Evolutionary conservation across 257 asterid species (phyloP).

Genomic region (Datura wrightii): DNA sequence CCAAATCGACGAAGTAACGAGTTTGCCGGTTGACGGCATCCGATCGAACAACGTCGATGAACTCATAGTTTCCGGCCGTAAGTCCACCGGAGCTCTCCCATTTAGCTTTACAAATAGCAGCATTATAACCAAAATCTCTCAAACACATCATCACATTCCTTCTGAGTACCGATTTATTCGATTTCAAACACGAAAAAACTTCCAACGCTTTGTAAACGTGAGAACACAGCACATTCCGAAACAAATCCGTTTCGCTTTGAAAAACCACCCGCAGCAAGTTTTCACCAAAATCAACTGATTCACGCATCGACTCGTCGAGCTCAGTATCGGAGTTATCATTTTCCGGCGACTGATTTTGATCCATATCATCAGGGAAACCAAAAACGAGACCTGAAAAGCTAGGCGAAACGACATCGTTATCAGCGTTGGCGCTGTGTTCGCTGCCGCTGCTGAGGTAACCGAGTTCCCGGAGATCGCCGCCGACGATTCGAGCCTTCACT

Average conservation of each 20-base stretch:
- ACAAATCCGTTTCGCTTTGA: constrained; percentile 50
- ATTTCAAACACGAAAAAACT: constrained; percentile 42
- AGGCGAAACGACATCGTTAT: constrained; percentile 49
- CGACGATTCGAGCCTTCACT: constrained; percentile 65
- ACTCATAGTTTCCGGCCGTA: constrained; percentile 75
- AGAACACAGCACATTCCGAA: constrained; percentile 45
- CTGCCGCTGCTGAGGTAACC: constrained; percentile 79
- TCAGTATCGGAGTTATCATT: constrained; percentile 47
- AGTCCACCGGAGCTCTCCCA: constrained; percentile 80
- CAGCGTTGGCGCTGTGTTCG: constrained; percentile 61
- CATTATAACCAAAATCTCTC: constrained; percentile 71
- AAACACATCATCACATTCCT: constrained; percentile 71
- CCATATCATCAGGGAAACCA: constrained; percentile 48
- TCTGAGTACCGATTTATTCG: constrained; percentile 39
- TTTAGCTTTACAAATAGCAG: constrained; percentile 75
- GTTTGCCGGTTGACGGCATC: constrained; percentile 34
- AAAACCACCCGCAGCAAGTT: constrained; percentile 41
- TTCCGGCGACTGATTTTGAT: constrained; percentile 18
- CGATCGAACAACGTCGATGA: constrained; percentile 59
- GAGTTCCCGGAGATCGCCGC: constrained; percentile 42
- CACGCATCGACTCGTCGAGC: constrained; percentile 36
- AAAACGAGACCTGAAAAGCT: constrained; percentile 58
- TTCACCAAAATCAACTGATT: constrained; percentile 30
- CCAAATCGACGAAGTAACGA: constrained; percentile 67
- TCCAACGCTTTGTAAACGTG: constrained; percentile 52